Evolutionary conservation across 2,329 filamentous ascomycete genomes (phyloP), one percentile per base, ranked within the genome.

Genomic region (Trichoderma atroviride): DNA sequence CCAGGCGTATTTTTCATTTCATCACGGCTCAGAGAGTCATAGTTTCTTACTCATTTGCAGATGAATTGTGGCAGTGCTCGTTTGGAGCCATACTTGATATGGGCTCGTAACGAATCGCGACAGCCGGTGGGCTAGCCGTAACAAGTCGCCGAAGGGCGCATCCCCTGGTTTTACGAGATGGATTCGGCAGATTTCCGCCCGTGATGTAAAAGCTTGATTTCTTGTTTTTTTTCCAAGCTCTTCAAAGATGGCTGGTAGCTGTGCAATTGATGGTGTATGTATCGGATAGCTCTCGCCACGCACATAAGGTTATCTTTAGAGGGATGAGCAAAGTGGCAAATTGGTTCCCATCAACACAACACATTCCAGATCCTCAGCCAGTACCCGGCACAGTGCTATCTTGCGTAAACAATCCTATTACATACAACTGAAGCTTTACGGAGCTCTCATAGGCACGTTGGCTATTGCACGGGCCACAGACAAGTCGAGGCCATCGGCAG

Each of bases 51-150:
- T 56, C 47, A 56, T 22, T 29, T 50, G 24, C 35, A 22, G 19
- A 47, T 7, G 43, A 47, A 50, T 59, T 56, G 64, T 67, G 55
- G 29, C 55, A 59, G 40, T 66, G 40, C 55, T 67, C 11, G 37
- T 52, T 52, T 50, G 53, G 55, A n/a, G 40, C 43, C 64, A 59
- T 67, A 58, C 55, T 52, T 27, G 55, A 67, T 67, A 37, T n/a
- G 55, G 55, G 27, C 64, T 67, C 55, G 40, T 37, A 19, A 40
- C 55, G 53, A 27, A 66, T 66, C 55, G 64, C 64, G 55, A 59
- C 37, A 67, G 55, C 55, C 55, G 55, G 52, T 40, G 31, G 63
- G 22, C 55, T 67, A 67, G 55, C 62, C 62, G 7, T 29, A 52
- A 24, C 22, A 35, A 67, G 55, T 31, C 53, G 37, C 62, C 53